phyloP scores from a whole-genome alignment of 768 basidiomycete species.

The Suillus spraguei region DNA sequence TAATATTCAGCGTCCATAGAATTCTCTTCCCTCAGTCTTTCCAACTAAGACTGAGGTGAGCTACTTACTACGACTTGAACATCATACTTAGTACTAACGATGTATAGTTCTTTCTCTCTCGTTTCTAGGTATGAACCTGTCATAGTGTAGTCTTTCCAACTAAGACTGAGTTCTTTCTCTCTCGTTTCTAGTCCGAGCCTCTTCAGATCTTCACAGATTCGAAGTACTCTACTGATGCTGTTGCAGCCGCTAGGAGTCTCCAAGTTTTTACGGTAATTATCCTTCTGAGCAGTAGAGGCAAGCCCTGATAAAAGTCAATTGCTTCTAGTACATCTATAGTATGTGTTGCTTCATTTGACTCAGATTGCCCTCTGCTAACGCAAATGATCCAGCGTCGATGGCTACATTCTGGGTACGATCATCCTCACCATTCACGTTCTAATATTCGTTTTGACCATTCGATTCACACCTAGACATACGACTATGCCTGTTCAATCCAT shows the following conservation, averaged over 20 bases:
- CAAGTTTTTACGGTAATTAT: constrained; percentile 5
- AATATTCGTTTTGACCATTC: neutral
- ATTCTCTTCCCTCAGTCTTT: no score
- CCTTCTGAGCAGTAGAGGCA: neutral
- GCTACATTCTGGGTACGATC: constrained; percentile 12
- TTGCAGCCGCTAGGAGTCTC: constrained; percentile 8
- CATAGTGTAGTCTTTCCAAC: no score
- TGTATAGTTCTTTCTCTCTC: no score
- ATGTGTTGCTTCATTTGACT: neutral
- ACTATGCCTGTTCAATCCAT: constrained; percentile 4
- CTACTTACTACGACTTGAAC: no score
- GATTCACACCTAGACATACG: constrained; percentile 3
- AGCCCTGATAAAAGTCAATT: neutral
- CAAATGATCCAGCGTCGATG: constrained; percentile 6
- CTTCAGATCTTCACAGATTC: no score
- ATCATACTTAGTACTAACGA: no score
- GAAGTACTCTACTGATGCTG: neutral
- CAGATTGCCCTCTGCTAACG: neutral
- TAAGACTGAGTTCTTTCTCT: no score
- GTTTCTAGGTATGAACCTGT: no score
- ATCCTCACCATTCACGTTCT: neutral
- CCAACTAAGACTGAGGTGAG: no score
- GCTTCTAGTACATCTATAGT: neutral
- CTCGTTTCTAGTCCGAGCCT: no score
- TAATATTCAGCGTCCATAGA: no score